phyloP scores from a whole-genome alignment of 192 early-diverging fungal genomes.

The Coemansia sp. region DNA sequence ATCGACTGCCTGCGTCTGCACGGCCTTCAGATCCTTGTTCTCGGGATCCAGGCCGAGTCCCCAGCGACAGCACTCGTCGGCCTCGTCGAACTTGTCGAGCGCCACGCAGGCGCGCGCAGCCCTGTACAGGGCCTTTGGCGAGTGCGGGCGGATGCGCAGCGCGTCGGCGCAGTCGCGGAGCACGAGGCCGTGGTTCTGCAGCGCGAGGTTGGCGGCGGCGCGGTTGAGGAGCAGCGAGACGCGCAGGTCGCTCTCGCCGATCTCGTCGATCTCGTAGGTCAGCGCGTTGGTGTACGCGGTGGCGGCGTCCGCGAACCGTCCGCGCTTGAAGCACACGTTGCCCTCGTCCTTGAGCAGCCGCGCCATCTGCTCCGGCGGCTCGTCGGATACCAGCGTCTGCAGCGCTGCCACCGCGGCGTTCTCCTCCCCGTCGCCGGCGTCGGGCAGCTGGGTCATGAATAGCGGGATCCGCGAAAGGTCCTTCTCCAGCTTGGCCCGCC shows the following conservation, averaged over 20 bases:
- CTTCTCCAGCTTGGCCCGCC: slow-evolving; percentile 53
- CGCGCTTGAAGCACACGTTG: slow-evolving; percentile 84
- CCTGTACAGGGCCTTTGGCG: slow-evolving; percentile 92
- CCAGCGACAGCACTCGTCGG: slow-evolving; percentile 80
- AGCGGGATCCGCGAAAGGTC: slow-evolving; percentile 82
- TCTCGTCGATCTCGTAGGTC: slow-evolving; percentile 65
- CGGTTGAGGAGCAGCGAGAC: slow-evolving; percentile 83
- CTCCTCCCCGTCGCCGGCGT: slow-evolving; percentile 59
- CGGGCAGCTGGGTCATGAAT: slow-evolving; percentile 85
- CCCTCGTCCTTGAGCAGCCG: slow-evolving; percentile 95
- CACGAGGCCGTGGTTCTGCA: slow-evolving; percentile 84
- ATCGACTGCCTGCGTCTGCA: slow-evolving; percentile 37
- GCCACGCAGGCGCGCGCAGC: slow-evolving; percentile 79
- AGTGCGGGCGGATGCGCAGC: slow-evolving; percentile 69
- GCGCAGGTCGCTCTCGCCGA: slow-evolving; percentile 66
- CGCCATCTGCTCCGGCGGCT: slow-evolving; percentile 90
- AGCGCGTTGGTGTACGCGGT: slow-evolving; percentile 88
- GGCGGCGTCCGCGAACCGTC: slow-evolving; percentile 78
- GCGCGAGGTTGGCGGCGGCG: slow-evolving; percentile 88
- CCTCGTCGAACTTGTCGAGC: slow-evolving; percentile 83
- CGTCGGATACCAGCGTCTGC: slow-evolving; percentile 85
- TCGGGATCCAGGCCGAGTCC: slow-evolving; percentile 69
- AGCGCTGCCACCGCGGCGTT: slow-evolving; percentile 80
- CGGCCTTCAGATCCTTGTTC: slow-evolving; percentile 47
- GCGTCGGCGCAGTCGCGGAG: slow-evolving; percentile 88